Evolutionary conservation across 768 basidiomycete genomes (phyloP), one percentile per base, ranked within the genome.

Genomic region (Suillus fuscotomentosus): DNA sequence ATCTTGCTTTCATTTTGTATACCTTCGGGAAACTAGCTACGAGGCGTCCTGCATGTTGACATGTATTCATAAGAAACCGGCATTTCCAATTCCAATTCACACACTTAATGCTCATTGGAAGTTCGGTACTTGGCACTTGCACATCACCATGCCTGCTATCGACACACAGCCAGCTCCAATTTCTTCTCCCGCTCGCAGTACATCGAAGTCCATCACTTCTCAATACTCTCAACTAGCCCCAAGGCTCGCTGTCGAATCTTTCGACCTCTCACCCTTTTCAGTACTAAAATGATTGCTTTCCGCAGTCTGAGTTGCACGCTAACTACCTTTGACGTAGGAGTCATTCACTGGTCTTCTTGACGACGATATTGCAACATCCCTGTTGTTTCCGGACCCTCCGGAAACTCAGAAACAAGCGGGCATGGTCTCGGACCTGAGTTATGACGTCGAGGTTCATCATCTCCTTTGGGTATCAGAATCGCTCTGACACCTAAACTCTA

Each of bases 401-500:
- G 42, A 57, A 51, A n/a, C 13, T 42, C 24, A 36, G 34, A 34
- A 20, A n/a, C n/a, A 65, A 17, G 38, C 14, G 15, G 39, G 15
- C 15, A 41, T 57, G 27, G 27, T 47, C n/a, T 36, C 39, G 11
- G 75, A 78, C 56, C 68, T 74, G 22, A 83, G 78, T 67, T 83
- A 82, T 62, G 77, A 82, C 51, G 76, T 82, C 13, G 76, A 83
- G 65, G 83, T 82, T 47, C 8, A 71, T 63, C 22, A 10, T 38
- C 15, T 45, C 27, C 62, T 64, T 34, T 42, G 11, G 3, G 13
- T 61, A 47, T 65, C 43, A 20, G 17, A 51, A 57, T 59, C 9
- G 9, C 9, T 20, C 6, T 39, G 22, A 27, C 13, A 15, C 38
- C 62, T 51, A 10, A 47, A 34, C 20, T 20, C n/a, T 55, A 15